A percentile compares a stretch with the other conserved stretches of the same genome.
Evolutionary conservation across 1,139 yeast genomes (phyloP).

Genomic region (Entelexis paramagnoliae): DNA sequence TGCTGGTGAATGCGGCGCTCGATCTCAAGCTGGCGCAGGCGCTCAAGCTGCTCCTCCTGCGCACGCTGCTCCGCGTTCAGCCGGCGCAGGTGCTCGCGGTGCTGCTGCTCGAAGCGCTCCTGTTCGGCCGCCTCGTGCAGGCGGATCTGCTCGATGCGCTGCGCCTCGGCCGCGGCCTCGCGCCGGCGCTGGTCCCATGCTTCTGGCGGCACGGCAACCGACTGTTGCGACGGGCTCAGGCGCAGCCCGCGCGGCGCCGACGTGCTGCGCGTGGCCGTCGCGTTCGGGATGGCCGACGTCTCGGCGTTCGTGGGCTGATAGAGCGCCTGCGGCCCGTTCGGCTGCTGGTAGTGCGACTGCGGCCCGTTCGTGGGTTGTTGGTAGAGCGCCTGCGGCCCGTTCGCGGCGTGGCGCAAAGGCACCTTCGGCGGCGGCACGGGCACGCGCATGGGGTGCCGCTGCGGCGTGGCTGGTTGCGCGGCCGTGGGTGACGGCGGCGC

Average conservation of each 20-base stretch:
- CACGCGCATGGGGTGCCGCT: not conserved
- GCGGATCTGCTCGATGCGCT: constrained; percentile 14
- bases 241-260: constrained; percentile 10
- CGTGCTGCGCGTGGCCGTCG: constrained; percentile 6
- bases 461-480: constrained; percentile 1
- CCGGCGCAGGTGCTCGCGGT: constrained; percentile 3
- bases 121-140: constrained; percentile 14
- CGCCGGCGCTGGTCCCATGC: constrained; percentile 5
- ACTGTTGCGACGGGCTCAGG: constrained; percentile 7
- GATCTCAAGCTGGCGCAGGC: constrained; percentile 2
- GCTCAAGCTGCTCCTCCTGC: constrained; percentile 12
- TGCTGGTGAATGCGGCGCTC: not conserved
- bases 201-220: not conserved
- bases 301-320: constrained; percentile 2
- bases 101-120: constrained; percentile 15
- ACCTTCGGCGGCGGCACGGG: constrained; percentile 2
- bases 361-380: not conserved
- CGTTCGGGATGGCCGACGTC: constrained; percentile 14
- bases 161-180: constrained; percentile 13
- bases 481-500: constrained; percentile 1
- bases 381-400: constrained; percentile 8
- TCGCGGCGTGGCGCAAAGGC: not conserved
- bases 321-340: constrained; percentile 5
- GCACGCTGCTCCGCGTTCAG: constrained; percentile 9
- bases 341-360: no score